A percentile compares a stretch with the other conserved stretches of the same genome.
Conservation (phyloP, 108 stramenopile species). For the Pinguiococcus pyrenoidosus region DNA sequence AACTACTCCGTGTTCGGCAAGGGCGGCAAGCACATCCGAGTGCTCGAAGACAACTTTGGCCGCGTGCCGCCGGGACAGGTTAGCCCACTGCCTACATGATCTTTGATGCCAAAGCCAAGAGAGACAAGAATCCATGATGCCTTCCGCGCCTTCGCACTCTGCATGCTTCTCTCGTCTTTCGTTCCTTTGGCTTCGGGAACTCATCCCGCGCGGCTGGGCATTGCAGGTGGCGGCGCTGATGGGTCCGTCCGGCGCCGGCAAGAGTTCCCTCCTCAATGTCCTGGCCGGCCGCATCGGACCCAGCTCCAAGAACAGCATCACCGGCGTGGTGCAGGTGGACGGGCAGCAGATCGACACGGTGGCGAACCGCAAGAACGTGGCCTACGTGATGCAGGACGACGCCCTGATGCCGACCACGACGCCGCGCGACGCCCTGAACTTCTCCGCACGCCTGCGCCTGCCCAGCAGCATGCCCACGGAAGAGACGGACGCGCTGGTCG, state of each 20-base stretch:
- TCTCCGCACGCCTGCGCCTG: conserved; percentile 7
- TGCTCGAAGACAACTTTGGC: too few species aligned
- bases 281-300: conserved; percentile 66
- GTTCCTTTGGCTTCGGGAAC: too few species aligned
- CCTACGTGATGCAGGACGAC: conserved; percentile 22
- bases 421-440: conserved; percentile 10
- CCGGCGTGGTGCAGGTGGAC: conserved; percentile 61
- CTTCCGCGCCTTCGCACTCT: too few species aligned
- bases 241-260: conserved; percentile 25
- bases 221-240: conserved; percentile 1
- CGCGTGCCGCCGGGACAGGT: too few species aligned
- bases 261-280: conserved; percentile 59
- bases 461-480: neutral
- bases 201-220: too few species aligned
- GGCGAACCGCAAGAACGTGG: neutral
- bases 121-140: too few species aligned
- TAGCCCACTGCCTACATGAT: too few species aligned
- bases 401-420: conserved; percentile 10
- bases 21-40: too few species aligned
- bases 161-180: too few species aligned
- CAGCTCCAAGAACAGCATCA: conserved; percentile 52
- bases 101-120: too few species aligned
- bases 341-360: conserved; percentile 26
- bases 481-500: conserved; percentile 21
- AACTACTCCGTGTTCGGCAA: too few species aligned